Evolutionary conservation across 148 eudicot genomes (phyloP), one percentile per base, ranked within the genome.

Genomic region (Oxyria digyna): DNA sequence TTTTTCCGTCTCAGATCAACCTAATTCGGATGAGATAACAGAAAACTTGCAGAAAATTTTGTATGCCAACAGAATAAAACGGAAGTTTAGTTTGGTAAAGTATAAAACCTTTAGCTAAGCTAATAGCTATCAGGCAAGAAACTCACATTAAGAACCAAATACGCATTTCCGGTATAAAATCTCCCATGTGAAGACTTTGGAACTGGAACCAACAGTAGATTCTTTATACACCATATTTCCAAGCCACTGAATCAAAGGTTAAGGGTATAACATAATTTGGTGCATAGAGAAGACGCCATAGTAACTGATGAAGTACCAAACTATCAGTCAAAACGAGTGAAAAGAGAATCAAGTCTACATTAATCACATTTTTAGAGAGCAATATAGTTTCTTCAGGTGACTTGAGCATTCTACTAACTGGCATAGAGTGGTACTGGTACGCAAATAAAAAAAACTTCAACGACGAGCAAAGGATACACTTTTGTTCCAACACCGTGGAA

Each of bases 81-180:
- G 13, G 66, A 62, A 62, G 40, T n/a, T 12, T 31, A 3, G 8
- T n/a, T 15, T 40, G 15, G 13, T 27, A 17, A 15, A 29, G 21
- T 27, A 17, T n/a, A 27, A 59, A 42, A 26, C 26, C 57, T 26
- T n/a, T 20, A 15, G 8, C 24, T 42, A 68, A 32, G 41, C 33
- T 12, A 48, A 29, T 31, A 42, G 7, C 7, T n/a, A 50, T 54
- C 38, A 26, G 13, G 38, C 67, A 52, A 48, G 55, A 32, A 48
- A 71, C 81, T 79, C 81, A 88, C 95, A 81, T 88, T 84, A 72
- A 88, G 76, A 67, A 86, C 62, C 64, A 88, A n/a, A 75, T 88
- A 88, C 10, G 88, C 81, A 74, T 84, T 85, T 74, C 91, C 88
- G 12, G 80, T 75, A 72, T 75, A 82, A 70, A 86, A 86, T 21